A percentile compares a stretch with the other conserved stretches of the same genome.
Evolutionary conservation across 352 stramenopile species (phyloP).

Genomic region (Phytophthora tubulina): DNA sequence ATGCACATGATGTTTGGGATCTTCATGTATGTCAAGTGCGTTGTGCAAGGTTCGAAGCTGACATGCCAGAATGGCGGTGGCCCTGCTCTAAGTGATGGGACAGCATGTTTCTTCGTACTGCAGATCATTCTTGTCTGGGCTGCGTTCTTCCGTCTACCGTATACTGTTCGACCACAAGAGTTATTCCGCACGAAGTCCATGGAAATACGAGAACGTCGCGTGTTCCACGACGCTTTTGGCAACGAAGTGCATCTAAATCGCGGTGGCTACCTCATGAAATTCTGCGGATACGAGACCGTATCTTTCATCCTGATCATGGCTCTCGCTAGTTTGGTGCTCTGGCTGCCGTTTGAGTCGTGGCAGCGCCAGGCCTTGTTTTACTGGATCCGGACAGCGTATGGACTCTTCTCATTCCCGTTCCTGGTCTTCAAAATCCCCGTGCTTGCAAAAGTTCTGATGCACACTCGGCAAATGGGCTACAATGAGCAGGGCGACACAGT

Average conservation of each 20-base stretch:
- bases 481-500: constrained; percentile 84
- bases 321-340: constrained; percentile 68
- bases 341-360: constrained; percentile 78
- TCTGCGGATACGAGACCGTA: constrained; percentile 87
- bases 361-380: constrained; percentile 87
- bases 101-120: constrained; percentile 84
- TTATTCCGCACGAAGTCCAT: constrained; percentile 68
- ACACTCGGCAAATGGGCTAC: constrained; percentile 89
- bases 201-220: constrained; percentile 46
- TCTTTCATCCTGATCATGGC: constrained; percentile 80
- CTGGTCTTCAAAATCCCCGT: constrained; percentile 90
- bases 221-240: constrained; percentile 85
- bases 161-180: constrained; percentile 76
- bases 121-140: constrained; percentile 88
- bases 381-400: constrained; percentile 89
- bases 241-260: constrained; percentile 83
- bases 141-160: constrained; percentile 87
- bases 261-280: constrained; percentile 88
- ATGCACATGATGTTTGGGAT: constrained; percentile 75
- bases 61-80: constrained; percentile 67
- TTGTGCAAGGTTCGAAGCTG: constrained; percentile 66
- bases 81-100: constrained; percentile 70
- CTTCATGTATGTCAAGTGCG: constrained; percentile 77
- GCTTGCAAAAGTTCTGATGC: constrained; percentile 83
- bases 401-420: constrained; percentile 89